A percentile compares a stretch with the other conserved stretches of the same genome.
These are phyloP conservation scores for Chlamydomonas eustigma DNA, from an alignment of 139 green algal species.

Conservation along the genomic window DNA sequence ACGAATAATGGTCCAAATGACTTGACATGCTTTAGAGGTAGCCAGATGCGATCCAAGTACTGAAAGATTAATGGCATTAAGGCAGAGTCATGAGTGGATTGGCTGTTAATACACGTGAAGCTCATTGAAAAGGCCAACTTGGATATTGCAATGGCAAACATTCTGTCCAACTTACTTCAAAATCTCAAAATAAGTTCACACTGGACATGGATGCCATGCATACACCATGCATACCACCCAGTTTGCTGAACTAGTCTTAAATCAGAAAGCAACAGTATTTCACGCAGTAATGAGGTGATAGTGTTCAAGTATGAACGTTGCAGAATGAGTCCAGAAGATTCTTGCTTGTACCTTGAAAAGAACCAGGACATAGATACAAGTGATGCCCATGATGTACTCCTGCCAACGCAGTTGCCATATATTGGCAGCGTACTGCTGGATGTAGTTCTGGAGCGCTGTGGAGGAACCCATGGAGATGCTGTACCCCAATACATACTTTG, in stretches of 20 bases:
- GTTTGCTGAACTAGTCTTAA: too few species aligned
- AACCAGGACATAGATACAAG: not conserved
- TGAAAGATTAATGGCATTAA: too few species aligned
- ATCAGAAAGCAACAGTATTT: too few species aligned
- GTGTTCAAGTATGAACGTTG: too few species aligned
- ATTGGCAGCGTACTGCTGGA: not conserved
- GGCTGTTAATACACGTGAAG: too few species aligned
- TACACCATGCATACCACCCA: too few species aligned
- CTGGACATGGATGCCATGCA: too few species aligned
- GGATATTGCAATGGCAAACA: not conserved
- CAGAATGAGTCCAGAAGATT: too few species aligned
- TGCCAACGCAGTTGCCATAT: not conserved
- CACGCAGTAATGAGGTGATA: too few species aligned
- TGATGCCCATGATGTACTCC: constrained; percentile 10
- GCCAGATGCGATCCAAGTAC: constrained; percentile 6
- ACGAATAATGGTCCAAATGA: constrained; percentile 1
- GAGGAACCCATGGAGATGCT: not conserved
- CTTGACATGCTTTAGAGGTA: not conserved
- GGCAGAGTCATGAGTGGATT: too few species aligned
- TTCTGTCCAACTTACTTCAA: not conserved
- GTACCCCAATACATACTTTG: constrained; percentile 1
- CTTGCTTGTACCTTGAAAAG: not conserved
- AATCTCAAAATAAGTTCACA: not conserved
- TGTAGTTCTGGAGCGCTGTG: not conserved
- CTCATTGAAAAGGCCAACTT: too few species aligned